phyloP scores from a whole-genome alignment of 768 basidiomycete genomes.

The Mycena amicta region DNA sequence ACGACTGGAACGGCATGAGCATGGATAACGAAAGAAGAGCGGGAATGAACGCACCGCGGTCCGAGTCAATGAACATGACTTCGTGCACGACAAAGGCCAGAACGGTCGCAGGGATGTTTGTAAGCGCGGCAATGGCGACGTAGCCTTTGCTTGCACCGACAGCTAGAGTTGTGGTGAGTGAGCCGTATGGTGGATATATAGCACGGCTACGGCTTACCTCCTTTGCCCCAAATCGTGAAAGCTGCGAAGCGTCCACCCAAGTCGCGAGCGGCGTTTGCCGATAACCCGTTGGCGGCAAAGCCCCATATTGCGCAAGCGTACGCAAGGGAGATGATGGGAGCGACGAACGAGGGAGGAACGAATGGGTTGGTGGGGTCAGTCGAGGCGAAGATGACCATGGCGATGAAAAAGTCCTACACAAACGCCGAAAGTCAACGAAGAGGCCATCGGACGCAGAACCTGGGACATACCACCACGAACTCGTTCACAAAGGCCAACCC shows the following conservation, averaged over 20 bases:
- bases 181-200: no score
- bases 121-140: conserved; percentile 63
- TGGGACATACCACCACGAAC: conserved; percentile 56
- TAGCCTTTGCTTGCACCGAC: conserved; percentile 34
- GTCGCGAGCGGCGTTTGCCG: conserved; percentile 71
- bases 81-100: conserved; percentile 59
- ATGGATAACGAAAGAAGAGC: neutral
- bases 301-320: conserved; percentile 67
- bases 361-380: conserved; percentile 63
- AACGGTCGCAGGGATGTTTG: conserved; percentile 66
- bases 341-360: conserved; percentile 53
- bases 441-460: no score
- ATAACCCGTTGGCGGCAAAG: conserved; percentile 52
- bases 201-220: conserved; percentile 37
- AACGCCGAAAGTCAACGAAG: no score
- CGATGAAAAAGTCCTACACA: conserved; percentile 48
- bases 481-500: conserved; percentile 55
- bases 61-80: conserved; percentile 57
- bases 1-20: conserved; percentile 5
- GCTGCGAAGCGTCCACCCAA: conserved; percentile 64
- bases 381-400: conserved; percentile 52
- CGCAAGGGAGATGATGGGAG: conserved; percentile 56
- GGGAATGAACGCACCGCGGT: conserved; percentile 47
- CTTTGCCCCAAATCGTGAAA: conserved; percentile 60
- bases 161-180: no score